These are phyloP conservation scores for Aureobasidium lini DNA, from an alignment of 2,329 filamentous ascomycete species.

Conservation along the genomic window DNA sequence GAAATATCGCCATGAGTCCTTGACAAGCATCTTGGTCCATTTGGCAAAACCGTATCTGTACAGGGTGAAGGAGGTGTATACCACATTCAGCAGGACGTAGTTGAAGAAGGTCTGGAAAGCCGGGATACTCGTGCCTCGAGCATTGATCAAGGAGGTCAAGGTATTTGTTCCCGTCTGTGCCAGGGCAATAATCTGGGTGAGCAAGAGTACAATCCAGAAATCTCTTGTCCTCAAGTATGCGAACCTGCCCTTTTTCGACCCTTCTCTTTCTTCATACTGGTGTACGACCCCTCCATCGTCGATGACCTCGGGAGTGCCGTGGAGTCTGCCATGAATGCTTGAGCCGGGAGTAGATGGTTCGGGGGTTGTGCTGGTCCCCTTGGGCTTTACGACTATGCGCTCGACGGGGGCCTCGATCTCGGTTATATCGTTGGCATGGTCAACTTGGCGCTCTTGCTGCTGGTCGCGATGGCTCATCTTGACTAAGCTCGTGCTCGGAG, in stretches of 20 bases:
- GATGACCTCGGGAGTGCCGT: slow-evolving; percentile 32
- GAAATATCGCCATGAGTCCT: slow-evolving; percentile 87
- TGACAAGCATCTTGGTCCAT: slow-evolving; percentile 56
- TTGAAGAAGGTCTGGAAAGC: slow-evolving; percentile 96
- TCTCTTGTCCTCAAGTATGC: slow-evolving; percentile 74
- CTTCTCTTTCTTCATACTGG: slow-evolving; percentile 34
- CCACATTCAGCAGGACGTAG: slow-evolving; percentile 72
- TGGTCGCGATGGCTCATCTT: neutral
- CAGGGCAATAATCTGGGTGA: slow-evolving; percentile 75
- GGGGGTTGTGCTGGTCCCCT: slow-evolving; percentile 20
- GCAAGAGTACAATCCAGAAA: slow-evolving; percentile 74
- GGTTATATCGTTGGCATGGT: slow-evolving; percentile 16
- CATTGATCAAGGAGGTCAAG: slow-evolving; percentile 67
- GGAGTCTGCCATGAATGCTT: slow-evolving; percentile 17
- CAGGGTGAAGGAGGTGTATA: slow-evolving; percentile 75
- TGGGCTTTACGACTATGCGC: slow-evolving; percentile 26
- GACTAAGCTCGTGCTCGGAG: neutral
- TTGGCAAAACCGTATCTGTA: slow-evolving; percentile 69
- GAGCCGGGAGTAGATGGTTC: slow-evolving; percentile 19
- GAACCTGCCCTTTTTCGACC: slow-evolving; percentile 42
- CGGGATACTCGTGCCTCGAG: slow-evolving; percentile 68
- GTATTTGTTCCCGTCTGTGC: slow-evolving; percentile 93
- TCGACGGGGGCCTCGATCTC: slow-evolving; percentile 19
- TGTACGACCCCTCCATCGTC: slow-evolving; percentile 27
- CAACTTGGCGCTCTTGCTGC: neutral